phyloP scores from a whole-genome alignment of 768 basidiomycete genomes.

The Mrakia frigida region DNA sequence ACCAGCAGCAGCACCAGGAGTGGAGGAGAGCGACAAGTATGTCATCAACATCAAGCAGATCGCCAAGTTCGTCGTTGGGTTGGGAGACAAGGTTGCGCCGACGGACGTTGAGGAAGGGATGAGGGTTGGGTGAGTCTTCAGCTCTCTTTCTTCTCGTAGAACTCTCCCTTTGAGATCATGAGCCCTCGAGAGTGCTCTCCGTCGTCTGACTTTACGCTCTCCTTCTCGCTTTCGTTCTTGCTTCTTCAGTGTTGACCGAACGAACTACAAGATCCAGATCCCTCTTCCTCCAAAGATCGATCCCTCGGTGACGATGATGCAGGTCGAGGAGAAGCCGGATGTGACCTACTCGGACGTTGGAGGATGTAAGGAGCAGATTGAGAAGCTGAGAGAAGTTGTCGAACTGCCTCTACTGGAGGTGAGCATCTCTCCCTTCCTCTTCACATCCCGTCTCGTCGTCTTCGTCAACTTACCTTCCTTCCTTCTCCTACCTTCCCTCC shows the following conservation, averaged over 20 bases:
- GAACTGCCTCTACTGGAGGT: constrained; percentile 92
- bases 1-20: constrained; percentile 51
- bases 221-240: not conserved
- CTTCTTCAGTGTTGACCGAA: constrained; percentile 75
- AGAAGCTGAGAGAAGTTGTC: constrained; percentile 96
- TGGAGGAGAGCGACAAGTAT: constrained; percentile 98
- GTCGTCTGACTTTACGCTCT: not conserved
- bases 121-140: constrained; percentile 81
- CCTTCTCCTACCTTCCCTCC: not conserved
- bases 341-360: constrained; percentile 97
- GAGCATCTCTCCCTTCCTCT: constrained; percentile 40
- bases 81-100: constrained; percentile 92
- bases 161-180: not conserved
- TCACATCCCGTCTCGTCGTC: not conserved
- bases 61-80: constrained; percentile 96
- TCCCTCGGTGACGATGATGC: constrained; percentile 99
- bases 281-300: constrained; percentile 98
- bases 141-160: not conserved
- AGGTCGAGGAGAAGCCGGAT: constrained; percentile 40
- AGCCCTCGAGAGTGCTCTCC: too few relatives aligned
- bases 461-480: constrained; percentile 40
- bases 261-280: constrained; percentile 96
- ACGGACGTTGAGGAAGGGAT: constrained; percentile 99
- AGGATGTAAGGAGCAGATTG: constrained; percentile 98
- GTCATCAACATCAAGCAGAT: constrained; percentile 99